These are phyloP conservation scores for Xanthoceras sorbifolium DNA, from an alignment of 345 rosid genomes.

Conservation along the genomic window DNA sequence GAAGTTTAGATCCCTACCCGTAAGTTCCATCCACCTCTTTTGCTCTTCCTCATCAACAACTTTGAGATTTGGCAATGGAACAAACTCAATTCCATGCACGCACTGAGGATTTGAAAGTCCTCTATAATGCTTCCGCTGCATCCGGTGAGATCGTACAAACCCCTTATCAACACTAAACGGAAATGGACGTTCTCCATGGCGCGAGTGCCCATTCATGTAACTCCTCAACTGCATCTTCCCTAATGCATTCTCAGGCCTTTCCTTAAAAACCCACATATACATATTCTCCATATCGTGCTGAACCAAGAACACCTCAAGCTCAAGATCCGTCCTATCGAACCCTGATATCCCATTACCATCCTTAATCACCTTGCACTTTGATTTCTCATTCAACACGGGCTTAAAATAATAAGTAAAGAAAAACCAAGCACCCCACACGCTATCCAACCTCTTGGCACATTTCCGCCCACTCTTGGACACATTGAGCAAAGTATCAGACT, in stretches of 20 bases:
- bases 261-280: conserved; percentile 65
- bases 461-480: conserved; percentile 44
- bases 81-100: conserved; percentile 54
- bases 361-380: conserved; percentile 47
- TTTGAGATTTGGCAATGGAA: conserved; percentile 44
- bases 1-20: conserved; percentile 56
- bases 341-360: conserved; percentile 47
- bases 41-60: conserved; percentile 52
- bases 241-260: conserved; percentile 60
- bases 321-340: conserved; percentile 52
- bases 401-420: conserved; percentile 57
- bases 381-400: conserved; percentile 60
- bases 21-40: conserved; percentile 60
- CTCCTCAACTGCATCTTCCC: conserved; percentile 72
- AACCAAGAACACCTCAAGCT: conserved; percentile 52
- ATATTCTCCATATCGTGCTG: conserved; percentile 69
- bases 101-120: conserved; percentile 67
- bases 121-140: conserved; percentile 64
- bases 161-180: conserved; percentile 62
- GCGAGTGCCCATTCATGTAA: conserved; percentile 64
- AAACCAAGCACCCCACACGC: conserved; percentile 68
- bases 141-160: conserved; percentile 57
- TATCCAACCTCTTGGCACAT: conserved; percentile 53
- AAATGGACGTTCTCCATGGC: conserved; percentile 56
- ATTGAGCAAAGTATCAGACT: conserved; percentile 36